Conservation (phyloP, 1,284 basidiomycete genomes). For the Trichosporon sp. region DNA sequence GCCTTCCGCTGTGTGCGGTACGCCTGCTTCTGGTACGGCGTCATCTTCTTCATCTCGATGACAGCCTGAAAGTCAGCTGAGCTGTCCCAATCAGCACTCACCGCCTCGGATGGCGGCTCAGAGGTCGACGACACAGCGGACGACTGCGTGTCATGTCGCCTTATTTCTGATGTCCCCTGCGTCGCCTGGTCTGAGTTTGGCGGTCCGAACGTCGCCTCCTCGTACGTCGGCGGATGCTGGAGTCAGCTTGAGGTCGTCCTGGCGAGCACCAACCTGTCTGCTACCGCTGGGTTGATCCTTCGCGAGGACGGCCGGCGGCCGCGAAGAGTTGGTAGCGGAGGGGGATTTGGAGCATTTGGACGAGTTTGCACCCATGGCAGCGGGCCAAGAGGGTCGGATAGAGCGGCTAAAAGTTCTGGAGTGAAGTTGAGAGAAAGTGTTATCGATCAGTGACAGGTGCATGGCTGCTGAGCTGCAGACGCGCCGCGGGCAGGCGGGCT, state of each 20-base stretch:
- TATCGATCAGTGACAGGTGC: background rate
- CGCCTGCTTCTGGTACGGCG: background rate
- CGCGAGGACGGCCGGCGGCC: background rate
- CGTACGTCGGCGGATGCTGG: background rate
- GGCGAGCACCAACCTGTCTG: background rate
- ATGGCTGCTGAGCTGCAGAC: background rate
- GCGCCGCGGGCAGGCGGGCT: background rate
- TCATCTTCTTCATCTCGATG: background rate
- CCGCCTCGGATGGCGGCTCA: background rate
- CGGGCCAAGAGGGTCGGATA: background rate
- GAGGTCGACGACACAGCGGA: background rate
- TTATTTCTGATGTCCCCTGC: background rate
- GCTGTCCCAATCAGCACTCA: background rate
- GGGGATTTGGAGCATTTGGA: background rate
- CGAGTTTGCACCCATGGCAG: background rate
- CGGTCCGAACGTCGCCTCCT: background rate
- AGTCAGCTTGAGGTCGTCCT: background rate
- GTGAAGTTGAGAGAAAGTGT: background rate
- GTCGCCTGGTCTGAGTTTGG: background rate
- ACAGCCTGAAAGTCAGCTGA: background rate
- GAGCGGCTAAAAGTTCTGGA: background rate
- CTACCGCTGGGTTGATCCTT: background rate
- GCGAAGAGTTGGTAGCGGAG: background rate
- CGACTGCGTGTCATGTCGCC: background rate
- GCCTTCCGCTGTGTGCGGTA: constrained; percentile 4